Base-by-base conservation (phyloP, 1,284 basidiomycete genomes). In the Ceratobasidium sp. region DNA sequence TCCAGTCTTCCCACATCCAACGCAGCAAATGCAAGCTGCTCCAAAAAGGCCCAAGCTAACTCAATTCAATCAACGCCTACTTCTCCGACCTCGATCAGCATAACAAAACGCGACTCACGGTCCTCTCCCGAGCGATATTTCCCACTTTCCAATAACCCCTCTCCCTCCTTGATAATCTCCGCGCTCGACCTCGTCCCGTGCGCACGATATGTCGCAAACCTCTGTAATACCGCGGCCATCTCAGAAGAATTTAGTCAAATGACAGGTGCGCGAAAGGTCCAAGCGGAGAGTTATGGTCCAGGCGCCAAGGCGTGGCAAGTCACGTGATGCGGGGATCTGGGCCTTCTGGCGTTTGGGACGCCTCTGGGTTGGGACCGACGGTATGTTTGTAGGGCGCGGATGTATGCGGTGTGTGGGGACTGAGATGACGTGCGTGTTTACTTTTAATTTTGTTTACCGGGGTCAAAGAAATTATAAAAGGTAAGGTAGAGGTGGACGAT, bases 11-110 rank as follows among this genome's bases (percentile, higher is more conserved):
- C 94, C 17, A 94, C 83, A 80, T 99, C 97, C 67, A 98, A 85
- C 0, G 97, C 90, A 1, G 97, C 95, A 48, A 97, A 85, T 3
- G 91, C 90, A 0, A 98, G 85, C 80, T 98, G 96, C 81, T 99
- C 97, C 17, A 97, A 84, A 76, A 96, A 90, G 1, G 91, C 87
- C 95, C 95, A 98, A 78, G 87, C 94, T 96, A 44, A 78, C 33
- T 45, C 15, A 41, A 76, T 67, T 64, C 17, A 9, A 5, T 41
- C 47, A 73, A 41, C 72, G 64, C 76, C 45, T 74, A 54, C 50
- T 22, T 17, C 45, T 63, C 17, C 29, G 44, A 33, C 4, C 29
- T 33, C 19, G 24, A 14, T 31, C 41, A 48, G 29, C 36, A 41
- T 11, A 41, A 41, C 36, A 41, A 41, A 27, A 24, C 14, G 27